Base-by-base conservation (phyloP, 306 rosid genomes). In the Citrullus mucosospermus region DNA sequence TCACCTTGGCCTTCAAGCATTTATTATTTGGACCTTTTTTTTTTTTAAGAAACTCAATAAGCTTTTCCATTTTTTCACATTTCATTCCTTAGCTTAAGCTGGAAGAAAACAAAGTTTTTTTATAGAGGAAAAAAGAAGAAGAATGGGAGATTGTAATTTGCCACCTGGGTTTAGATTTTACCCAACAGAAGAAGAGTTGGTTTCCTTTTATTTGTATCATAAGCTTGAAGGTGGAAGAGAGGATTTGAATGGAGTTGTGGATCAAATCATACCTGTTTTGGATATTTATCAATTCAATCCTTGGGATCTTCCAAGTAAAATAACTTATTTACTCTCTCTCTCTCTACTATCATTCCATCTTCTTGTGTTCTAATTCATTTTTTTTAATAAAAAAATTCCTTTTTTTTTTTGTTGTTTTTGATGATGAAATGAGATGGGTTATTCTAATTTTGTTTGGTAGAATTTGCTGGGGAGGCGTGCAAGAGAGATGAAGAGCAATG, bases 121-220 rank as follows among this genome's bases (percentile, higher is more conserved):
- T 22, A 28, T 4, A 0, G 15, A 28, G 30, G 41, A 12, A 36
- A 38, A 36, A 30, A 10, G n/a, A 30, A 63, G 13, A 60, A 68
- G 17, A 55, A 90, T 91, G 97, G 89, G 53, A 20, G 79, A 39
- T 38, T 66, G 83, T 13, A 12, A 3, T 71, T 82, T 89, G 72
- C 78, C 92, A 76, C 94, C 93, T 9, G 97, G 98, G 80, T 92
- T 83, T 85, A 88, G 95, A 36, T 94, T 94, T 85, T 92, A 87
- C 82, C 98, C 97, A 0, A 93, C 97, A 2, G 97, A 93, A 83
- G 96, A 91, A 77, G 98, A 93, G 73, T 79, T 93, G 32, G 80
- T 94, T 57, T 83, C 88, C 0, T 92, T 92, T 83, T 92, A 92
- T 82, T 86, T 94, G 16, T 85, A 38, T 2, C 85, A 84, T 43